Base-by-base conservation (phyloP, 495 filamentous ascomycete genomes). In the Aspergillus kassunensis region DNA sequence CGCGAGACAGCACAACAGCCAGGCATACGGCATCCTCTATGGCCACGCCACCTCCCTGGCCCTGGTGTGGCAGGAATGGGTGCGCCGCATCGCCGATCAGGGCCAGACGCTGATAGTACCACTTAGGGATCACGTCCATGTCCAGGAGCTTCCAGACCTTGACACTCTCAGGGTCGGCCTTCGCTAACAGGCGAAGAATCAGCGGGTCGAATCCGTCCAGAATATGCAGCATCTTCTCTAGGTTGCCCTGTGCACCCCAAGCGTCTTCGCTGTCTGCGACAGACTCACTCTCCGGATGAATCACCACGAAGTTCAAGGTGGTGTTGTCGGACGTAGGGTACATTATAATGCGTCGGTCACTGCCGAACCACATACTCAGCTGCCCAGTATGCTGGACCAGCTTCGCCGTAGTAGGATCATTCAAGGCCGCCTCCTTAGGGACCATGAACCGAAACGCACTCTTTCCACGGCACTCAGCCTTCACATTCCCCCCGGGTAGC, bases 21-120 rank as follows among this genome's bases (percentile, higher is more conserved):
- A 85, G 62, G 7, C 76, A 66, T 2, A 72, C 76, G 6, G 72
- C 81, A 51, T 85, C 80, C 56, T 85, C 80, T 18, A 81, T 77
- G 0, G 78, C 74, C 29, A 73, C 62, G 4, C 61, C 74, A 9
- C 59, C 74, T 12, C 77, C 77, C 53, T 81, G 78, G 2, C 72
- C 76, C 49, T 73, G 70, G 43, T 73, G 58, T 2, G 46, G 46
- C 5, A 49, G 46, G 23, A 39, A 40, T 4, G 46, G 46, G 20
- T 49, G 46, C 3, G 46, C 46, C 12, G 46, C 35, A n/a, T 49
- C 46, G 0, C 46, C 46, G 0, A 49, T 34, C 15, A 49, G 25
- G 12, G 46, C 46, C 20, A 49, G 19, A 4, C 35, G 23, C 9
- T 25, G 20, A 6, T 24, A 11, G 9, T 40, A 23, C 24, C 35